These are phyloP conservation scores for Aspergillus sp. DNA, from an alignment of 2,329 filamentous ascomycete genomes.

Conservation along the genomic window DNA sequence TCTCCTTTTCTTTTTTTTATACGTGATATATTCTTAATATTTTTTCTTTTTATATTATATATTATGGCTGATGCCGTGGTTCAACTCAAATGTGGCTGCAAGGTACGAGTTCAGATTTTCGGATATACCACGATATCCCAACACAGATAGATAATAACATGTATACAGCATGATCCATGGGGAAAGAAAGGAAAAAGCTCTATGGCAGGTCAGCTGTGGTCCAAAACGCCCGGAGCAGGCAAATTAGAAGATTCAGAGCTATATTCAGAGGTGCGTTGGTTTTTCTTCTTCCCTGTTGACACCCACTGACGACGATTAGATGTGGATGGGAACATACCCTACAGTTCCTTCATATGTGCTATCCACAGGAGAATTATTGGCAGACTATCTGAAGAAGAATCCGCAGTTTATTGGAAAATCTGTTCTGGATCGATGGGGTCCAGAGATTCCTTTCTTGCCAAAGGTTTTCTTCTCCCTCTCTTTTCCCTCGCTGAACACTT, in stretches of 20 bases:
- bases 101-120: conserved; percentile 25
- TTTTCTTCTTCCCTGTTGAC: too few species aligned
- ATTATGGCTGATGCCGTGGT: conserved; percentile 48
- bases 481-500: too few species aligned
- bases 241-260: conserved; percentile 61
- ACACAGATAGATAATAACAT: background rate
- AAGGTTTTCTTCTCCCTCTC: conserved; percentile 45
- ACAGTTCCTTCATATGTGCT: conserved; percentile 63
- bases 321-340: conserved; percentile 77
- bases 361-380: conserved; percentile 58
- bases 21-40: too few species aligned
- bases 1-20: too few species aligned
- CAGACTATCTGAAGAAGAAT: conserved; percentile 61
- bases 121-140: background rate
- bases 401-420: conserved; percentile 60
- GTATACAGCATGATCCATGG: conserved; percentile 59
- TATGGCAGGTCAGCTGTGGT: conserved; percentile 60
- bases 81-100: conserved; percentile 52
- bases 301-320: conserved; percentile 23
- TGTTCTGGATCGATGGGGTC: conserved; percentile 57
- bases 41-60: too few species aligned
- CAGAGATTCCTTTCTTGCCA: conserved; percentile 66
- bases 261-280: conserved; percentile 55
- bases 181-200: conserved; percentile 64
- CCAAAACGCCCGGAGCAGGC: conserved; percentile 57